Percentiles rank a stretch among this genome's conserved stretches.
phyloP scores from a whole-genome alignment of 163 green algal species.

The Chlorella variabilis region DNA sequence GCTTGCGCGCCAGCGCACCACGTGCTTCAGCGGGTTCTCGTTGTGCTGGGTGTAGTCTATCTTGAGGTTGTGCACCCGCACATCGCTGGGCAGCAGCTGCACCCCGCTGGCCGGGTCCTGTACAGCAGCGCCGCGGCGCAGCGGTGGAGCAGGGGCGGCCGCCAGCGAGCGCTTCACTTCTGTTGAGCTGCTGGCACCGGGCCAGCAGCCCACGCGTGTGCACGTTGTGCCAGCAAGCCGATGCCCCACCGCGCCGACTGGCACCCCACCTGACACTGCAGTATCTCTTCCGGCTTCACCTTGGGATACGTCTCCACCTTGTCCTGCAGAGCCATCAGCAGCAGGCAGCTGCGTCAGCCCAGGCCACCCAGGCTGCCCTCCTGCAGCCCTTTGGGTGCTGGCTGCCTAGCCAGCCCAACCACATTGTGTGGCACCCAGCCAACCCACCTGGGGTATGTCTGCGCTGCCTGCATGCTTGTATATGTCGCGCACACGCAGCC shows the following conservation, averaged over 20 bases:
- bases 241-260: not conserved
- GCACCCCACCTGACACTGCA: slow-evolving; percentile 28
- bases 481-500: not conserved
- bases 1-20: not conserved
- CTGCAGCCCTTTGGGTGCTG: too few species aligned
- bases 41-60: slow-evolving; percentile 27
- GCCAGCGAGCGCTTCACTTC: not conserved
- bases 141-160: not conserved
- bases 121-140: not conserved
- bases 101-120: slow-evolving; percentile 12
- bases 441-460: slow-evolving; percentile 15
- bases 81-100: not conserved
- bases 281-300: not conserved
- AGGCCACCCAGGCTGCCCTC: too few species aligned
- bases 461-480: slow-evolving; percentile 6
- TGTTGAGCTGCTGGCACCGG: too few species aligned
- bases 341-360: not conserved
- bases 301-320: not conserved
- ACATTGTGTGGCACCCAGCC: too few species aligned
- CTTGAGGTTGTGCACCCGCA: slow-evolving; percentile 21
- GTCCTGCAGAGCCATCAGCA: not conserved
- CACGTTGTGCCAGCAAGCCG: not conserved
- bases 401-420: too few species aligned
- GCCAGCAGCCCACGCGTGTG: too few species aligned
- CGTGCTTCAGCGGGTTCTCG: slow-evolving; percentile 16